phyloP scores from a whole-genome alignment of 148 eudicot genomes.

The Rheum nobile region DNA sequence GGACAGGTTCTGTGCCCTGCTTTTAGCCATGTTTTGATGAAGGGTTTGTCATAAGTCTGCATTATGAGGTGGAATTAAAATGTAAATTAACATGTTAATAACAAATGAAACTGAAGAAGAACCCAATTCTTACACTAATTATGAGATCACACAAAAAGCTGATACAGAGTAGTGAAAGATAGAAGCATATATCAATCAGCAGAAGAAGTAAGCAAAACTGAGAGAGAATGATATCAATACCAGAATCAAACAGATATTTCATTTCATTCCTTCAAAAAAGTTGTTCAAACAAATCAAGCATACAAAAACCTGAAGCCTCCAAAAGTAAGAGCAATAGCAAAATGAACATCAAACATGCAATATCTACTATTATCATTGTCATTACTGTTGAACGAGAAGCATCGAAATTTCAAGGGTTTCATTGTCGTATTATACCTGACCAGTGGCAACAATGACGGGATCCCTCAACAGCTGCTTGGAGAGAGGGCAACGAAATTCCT shows the following conservation, averaged over 20 bases:
- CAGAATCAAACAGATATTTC: background rate
- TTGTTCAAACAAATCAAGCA: background rate
- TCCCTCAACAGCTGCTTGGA: constrained; percentile 76
- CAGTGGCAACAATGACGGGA: constrained; percentile 77
- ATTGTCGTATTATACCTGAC: constrained; percentile 36
- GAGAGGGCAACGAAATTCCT: constrained; percentile 70
- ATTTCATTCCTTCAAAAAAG: background rate
- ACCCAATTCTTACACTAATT: background rate
- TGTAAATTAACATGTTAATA: too few relatives aligned
- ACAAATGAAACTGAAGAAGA: background rate
- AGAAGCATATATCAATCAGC: background rate
- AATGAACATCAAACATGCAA: background rate
- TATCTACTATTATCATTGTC: background rate
- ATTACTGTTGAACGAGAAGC: background rate
- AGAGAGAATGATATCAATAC: too few relatives aligned
- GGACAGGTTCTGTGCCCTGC: constrained; percentile 80
- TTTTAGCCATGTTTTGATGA: constrained; percentile 80
- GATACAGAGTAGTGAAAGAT: background rate
- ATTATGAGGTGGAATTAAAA: background rate
- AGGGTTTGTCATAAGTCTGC: constrained; percentile 85
- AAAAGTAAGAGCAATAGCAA: background rate
- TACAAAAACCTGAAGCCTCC: background rate
- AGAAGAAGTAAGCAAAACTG: background rate
- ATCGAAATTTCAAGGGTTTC: background rate
- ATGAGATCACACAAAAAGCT: background rate